Evolutionary conservation across 2,329 filamentous ascomycete genomes (phyloP).

Genomic region (Mycogone perniciosa): DNA sequence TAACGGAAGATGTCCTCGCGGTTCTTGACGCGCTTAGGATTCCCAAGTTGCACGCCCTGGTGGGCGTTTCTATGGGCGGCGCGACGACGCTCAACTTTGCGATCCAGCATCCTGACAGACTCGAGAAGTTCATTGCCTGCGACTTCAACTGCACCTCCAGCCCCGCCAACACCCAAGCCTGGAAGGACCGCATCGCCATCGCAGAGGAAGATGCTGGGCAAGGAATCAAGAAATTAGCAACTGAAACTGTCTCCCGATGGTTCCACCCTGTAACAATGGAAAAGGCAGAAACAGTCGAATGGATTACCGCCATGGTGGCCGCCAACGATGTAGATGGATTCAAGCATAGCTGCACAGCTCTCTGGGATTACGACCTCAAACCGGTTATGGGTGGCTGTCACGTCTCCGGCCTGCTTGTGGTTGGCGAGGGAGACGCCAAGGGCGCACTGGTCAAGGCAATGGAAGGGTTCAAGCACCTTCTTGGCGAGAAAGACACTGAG

Average conservation of each 20-base stretch:
- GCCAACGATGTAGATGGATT: constrained; percentile 66
- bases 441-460: constrained; percentile 70
- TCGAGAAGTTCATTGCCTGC: constrained; percentile 61
- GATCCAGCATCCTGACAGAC: constrained; percentile 54
- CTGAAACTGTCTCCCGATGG: constrained; percentile 68
- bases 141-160: constrained; percentile 73
- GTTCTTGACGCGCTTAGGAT: constrained; percentile 66
- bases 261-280: constrained; percentile 55
- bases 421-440: constrained; percentile 64
- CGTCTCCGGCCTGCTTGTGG: constrained; percentile 62
- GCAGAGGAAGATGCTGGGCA: constrained; percentile 51
- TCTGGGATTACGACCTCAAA: constrained; percentile 66
- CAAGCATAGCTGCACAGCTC: constrained; percentile 57
- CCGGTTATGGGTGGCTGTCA: constrained; percentile 45
- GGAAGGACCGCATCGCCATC: constrained; percentile 68
- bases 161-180: constrained; percentile 67
- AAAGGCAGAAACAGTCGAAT: constrained; percentile 41
- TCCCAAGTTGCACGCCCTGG: constrained; percentile 55
- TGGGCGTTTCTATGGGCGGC: constrained; percentile 78
- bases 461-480: constrained; percentile 59
- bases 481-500: constrained; percentile 50
- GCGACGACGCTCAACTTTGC: constrained; percentile 70
- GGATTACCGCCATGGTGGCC: constrained; percentile 63
- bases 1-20: constrained; percentile 60
- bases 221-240: constrained; percentile 62